Base-by-base conservation (phyloP, 164 flowering plant genomes). In the Nelumbo lutea region DNA sequence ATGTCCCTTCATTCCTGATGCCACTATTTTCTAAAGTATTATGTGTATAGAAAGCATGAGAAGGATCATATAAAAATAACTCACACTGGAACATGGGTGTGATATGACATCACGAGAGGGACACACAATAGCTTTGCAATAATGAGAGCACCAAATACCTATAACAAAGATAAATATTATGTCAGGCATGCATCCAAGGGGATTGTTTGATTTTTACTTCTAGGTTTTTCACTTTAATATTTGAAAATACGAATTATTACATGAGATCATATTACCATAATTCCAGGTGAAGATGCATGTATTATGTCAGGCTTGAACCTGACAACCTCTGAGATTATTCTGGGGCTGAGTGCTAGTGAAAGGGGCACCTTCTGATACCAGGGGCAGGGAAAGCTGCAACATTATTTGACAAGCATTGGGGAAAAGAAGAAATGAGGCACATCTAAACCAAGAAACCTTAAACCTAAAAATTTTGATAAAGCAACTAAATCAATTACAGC, bases 51-150 rank as follows among this genome's bases (percentile, higher is more conserved):
- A 10, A 44, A 43, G 46, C 64, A 55, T 7, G 45, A 15, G 14
- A 53, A 53, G n/a, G 57, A 53, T 9, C 57, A 11, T n/a, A n/a
- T n/a, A n/a, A n/a, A n/a, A n/a, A 53, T 62, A 76, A 84, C 99
- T 86, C 75, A 96, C 99, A 96, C 91, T 71, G 99, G 99, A 40
- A 96, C 98, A 76, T 96, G 99, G 57, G 99, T 96, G 82, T 96
- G 99, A 75, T 92, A 96, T 7, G 98, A 96, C 99, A 96, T 90
- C 74, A 96, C 97, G 40, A 96, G 79, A 15, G 99, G 99, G 11
- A 96, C 98, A 62, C 75, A 83, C 44, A 96, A 76, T 14, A 96
- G 76, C 77, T 96, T 96, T 42, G 99, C 97, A 79, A 96, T 92
- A 48, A 76, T 68, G 8, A 96, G 90, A 72, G 99, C 98, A 45